Percentiles rank a stretch among this genome's conserved stretches.
These are phyloP conservation scores for Boletus sp. DNA, from an alignment of 1,284 basidiomycete species.

Conservation along the genomic window DNA sequence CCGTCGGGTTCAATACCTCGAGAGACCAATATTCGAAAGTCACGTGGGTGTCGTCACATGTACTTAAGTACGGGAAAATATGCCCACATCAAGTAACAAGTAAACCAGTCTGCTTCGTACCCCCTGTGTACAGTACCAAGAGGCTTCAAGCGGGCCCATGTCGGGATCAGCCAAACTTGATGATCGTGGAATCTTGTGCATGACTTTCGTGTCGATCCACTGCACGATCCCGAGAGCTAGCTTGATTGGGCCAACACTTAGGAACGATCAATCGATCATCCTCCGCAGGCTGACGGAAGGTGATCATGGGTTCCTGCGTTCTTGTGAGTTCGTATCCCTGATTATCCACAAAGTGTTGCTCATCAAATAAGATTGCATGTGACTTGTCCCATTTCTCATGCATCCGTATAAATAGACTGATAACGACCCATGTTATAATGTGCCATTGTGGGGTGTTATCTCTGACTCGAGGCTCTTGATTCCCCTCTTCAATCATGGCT, in stretches of 20 bases:
- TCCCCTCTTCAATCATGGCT: slow-evolving; percentile 4
- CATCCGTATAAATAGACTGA: slow-evolving; percentile 9
- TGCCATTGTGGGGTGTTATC: background rate
- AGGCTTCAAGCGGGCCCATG: too few species aligned
- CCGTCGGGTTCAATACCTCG: slow-evolving; percentile 16
- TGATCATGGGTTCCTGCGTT: background rate
- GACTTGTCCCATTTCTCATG: background rate
- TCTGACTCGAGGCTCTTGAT: background rate
- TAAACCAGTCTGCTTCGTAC: background rate
- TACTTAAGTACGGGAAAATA: slow-evolving; percentile 8
- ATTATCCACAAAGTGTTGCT: background rate
- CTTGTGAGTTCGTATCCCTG: background rate
- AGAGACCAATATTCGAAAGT: slow-evolving; percentile 18
- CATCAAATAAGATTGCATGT: background rate
- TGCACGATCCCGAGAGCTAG: background rate
- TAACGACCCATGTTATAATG: background rate
- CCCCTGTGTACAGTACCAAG: background rate
- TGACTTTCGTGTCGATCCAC: too few species aligned
- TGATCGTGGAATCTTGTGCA: background rate
- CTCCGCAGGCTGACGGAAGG: background rate
- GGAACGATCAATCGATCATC: background rate
- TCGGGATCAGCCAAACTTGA: background rate
- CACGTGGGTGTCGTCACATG: slow-evolving; percentile 24
- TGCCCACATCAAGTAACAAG: slow-evolving; percentile 3
- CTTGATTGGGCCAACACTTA: background rate